A percentile compares a stretch with the other conserved stretches of the same genome.
phyloP scores from a whole-genome alignment of 306 rosid species.

The Trifolium subterraneum region DNA sequence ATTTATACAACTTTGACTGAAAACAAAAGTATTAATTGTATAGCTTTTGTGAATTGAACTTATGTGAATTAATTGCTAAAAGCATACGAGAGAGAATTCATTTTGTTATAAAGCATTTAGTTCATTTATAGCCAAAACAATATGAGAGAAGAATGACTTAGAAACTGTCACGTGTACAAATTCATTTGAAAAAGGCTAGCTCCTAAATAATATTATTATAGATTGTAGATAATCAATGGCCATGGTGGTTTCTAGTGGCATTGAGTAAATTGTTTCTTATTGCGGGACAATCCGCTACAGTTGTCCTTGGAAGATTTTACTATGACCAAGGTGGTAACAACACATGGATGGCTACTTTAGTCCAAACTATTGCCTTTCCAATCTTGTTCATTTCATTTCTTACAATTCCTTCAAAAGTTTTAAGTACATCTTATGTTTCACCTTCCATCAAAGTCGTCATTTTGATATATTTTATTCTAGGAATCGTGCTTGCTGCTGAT shows the following conservation, averaged over 20 bases:
- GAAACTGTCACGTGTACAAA: no score
- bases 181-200: no score
- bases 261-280: slow-evolving; percentile 64
- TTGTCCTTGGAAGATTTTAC: slow-evolving; percentile 86
- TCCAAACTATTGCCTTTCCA: slow-evolving; percentile 87
- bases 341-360: slow-evolving; percentile 92
- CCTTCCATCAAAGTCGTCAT: slow-evolving; percentile 52
- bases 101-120: no score
- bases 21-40: no score
- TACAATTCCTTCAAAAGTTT: slow-evolving; percentile 55
- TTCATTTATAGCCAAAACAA: no score
- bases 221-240: slow-evolving; percentile 74
- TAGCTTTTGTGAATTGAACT: no score
- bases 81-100: no score
- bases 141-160: no score
- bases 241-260: slow-evolving; percentile 86
- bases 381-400: slow-evolving; percentile 61
- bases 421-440: slow-evolving; percentile 38
- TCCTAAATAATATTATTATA: no score
- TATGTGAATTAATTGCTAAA: no score
- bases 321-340: slow-evolving; percentile 90
- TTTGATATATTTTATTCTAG: slow-evolving; percentile 63
- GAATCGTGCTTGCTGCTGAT: slow-evolving; percentile 71
- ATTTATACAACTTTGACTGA: no score
- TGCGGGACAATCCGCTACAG: slow-evolving; percentile 80